Conservation (phyloP, 2,329 filamentous ascomycete genomes). For the Falciphora oryzae region DNA sequence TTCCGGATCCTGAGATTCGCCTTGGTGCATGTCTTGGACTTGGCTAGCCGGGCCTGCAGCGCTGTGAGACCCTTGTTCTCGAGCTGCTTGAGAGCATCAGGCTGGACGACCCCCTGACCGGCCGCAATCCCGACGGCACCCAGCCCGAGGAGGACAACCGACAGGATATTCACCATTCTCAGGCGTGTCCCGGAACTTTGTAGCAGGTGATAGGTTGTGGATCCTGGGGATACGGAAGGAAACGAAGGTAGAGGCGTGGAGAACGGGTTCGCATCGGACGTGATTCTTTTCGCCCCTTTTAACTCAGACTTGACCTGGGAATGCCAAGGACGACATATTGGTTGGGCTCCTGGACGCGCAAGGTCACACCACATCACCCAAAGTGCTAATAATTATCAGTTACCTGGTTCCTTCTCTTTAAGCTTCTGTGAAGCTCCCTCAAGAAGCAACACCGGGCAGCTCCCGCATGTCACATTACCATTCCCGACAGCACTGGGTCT, state of each 20-base stretch:
- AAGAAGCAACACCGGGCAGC: neutral
- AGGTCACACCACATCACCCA: neutral
- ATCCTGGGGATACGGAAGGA: neutral
- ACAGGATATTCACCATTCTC: neutral
- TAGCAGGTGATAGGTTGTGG: neutral
- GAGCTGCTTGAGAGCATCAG: conserved; percentile 23
- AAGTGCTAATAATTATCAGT: neutral
- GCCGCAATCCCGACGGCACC: neutral
- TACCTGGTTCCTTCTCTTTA: neutral
- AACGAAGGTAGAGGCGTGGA: neutral
- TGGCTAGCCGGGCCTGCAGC: conserved; percentile 22
- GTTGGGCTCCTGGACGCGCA: neutral
- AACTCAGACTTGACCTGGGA: neutral
- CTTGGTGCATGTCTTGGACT: conserved; percentile 27
- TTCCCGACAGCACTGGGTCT: neutral
- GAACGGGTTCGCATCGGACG: neutral
- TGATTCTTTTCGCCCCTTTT: neutral
- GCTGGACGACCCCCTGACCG: neutral
- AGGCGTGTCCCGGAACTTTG: neutral
- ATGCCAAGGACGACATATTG: neutral
- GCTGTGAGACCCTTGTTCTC: conserved; percentile 21
- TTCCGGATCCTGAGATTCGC: conserved; percentile 23
- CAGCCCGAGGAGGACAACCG: neutral
- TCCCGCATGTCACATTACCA: neutral
- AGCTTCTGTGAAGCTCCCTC: neutral